Conservation (phyloP, 2,329 filamentous ascomycete species). For the Aspergillus sp. region DNA sequence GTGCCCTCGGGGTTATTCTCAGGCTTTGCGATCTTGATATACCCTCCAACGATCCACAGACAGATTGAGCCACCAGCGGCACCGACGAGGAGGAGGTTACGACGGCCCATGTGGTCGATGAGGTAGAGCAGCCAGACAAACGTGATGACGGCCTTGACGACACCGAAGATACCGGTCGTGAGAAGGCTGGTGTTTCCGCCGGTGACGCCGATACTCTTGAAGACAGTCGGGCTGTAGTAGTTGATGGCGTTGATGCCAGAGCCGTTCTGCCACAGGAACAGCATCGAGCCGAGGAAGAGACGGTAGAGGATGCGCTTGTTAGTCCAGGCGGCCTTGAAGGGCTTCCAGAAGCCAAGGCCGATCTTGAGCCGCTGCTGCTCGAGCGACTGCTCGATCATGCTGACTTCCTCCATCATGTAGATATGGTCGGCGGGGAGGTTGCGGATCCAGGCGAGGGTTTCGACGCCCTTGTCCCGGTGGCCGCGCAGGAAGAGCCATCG, state of each 20-base stretch:
- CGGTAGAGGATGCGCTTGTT: slow-evolving; percentile 64
- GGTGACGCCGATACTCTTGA: slow-evolving; percentile 63
- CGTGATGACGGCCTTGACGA: slow-evolving; percentile 70
- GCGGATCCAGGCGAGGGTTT: slow-evolving; percentile 51
- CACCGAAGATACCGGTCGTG: slow-evolving; percentile 74
- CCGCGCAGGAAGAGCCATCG: slow-evolving; percentile 70
- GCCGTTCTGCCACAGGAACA: slow-evolving; percentile 80
- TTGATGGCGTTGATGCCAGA: slow-evolving; percentile 77
- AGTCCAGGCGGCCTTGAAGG: slow-evolving; percentile 59
- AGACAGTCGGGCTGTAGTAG: slow-evolving; percentile 70
- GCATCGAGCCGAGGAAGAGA: slow-evolving; percentile 69
- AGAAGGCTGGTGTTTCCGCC: slow-evolving; percentile 61
- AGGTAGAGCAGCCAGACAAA: slow-evolving; percentile 69
- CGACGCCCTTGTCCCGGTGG: slow-evolving; percentile 64
- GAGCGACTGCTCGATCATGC: slow-evolving; percentile 68
- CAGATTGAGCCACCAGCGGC: slow-evolving; percentile 57
- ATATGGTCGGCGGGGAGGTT: slow-evolving; percentile 44
- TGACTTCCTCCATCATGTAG: slow-evolving; percentile 73
- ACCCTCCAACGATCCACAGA: slow-evolving; percentile 39
- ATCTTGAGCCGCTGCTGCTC: slow-evolving; percentile 63
- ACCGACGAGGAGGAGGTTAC: slow-evolving; percentile 65
- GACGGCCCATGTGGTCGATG: slow-evolving; percentile 64
- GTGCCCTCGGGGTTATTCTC: slow-evolving; percentile 20
- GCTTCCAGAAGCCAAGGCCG: slow-evolving; percentile 73
- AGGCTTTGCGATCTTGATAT: slow-evolving; percentile 37